Evolutionary conservation across 1,284 basidiomycete genomes (phyloP).

Genomic region (Fomitopsis betulina): DNA sequence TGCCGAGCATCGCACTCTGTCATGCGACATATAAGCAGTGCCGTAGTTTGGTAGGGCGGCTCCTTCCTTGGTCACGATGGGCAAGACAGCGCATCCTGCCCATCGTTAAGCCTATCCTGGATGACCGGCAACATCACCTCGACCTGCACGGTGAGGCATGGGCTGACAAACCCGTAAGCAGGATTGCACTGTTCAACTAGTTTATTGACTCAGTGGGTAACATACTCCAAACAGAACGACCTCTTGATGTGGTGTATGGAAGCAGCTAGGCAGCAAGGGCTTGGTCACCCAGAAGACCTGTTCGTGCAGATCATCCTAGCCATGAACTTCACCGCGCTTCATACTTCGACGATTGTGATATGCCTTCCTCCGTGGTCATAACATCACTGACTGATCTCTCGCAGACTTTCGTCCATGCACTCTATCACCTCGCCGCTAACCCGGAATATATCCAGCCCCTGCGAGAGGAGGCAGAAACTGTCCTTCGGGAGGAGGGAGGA

Average conservation of each 20-base stretch:
- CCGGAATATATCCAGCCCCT: constrained; percentile 37
- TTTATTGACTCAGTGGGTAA: not conserved
- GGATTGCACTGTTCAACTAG: not conserved
- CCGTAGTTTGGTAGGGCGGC: constrained; percentile 7
- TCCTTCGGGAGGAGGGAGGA: constrained; percentile 32
- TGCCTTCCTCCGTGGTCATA: not conserved
- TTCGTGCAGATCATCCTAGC: constrained; percentile 23
- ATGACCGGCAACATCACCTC: constrained; percentile 19
- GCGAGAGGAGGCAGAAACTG: constrained; percentile 39
- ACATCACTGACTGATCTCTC: not conserved
- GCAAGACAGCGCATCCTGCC: constrained; percentile 1
- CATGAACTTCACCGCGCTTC: constrained; percentile 30
- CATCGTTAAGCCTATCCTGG: constrained; percentile 29
- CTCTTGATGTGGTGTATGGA: constrained; percentile 41
- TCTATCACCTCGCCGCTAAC: constrained; percentile 38
- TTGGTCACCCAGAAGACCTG: not conserved
- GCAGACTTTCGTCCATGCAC: constrained; percentile 32
- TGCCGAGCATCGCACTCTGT: constrained; percentile 10
- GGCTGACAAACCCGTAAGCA: constrained; percentile 8
- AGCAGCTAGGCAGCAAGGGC: constrained; percentile 25
- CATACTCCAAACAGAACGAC: constrained; percentile 29
- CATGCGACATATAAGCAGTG: constrained; percentile 36
- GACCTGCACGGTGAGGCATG: not conserved
- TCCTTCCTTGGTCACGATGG: not conserved
- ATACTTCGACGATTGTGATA: constrained; percentile 28